Percentiles rank a stretch among this genome's conserved stretches.
phyloP scores from a whole-genome alignment of 2,329 filamentous ascomycete species.

The Seiridium cupressi region DNA sequence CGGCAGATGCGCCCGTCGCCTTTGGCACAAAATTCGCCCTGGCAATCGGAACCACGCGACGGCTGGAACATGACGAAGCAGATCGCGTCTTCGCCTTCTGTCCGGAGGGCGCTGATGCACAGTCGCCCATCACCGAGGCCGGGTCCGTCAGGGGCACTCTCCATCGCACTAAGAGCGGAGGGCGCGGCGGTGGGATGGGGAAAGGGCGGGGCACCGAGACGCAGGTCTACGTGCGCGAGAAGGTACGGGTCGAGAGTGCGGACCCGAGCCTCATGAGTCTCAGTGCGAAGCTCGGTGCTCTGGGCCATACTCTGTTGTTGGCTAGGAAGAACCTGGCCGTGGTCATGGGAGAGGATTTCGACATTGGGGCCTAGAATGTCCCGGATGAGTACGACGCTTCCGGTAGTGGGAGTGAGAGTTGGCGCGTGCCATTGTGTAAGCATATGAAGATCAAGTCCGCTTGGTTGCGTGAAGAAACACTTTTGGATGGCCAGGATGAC shows the following conservation, averaged over 20 bases:
- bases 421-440: not conserved
- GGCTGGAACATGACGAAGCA: conserved; percentile 75
- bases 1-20: conserved; percentile 60
- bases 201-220: conserved; percentile 19
- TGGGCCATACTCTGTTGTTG: conserved; percentile 70
- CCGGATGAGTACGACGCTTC: not conserved
- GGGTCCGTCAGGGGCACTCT: conserved; percentile 10
- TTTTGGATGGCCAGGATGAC: not conserved
- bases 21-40: conserved; percentile 66
- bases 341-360: conserved; percentile 66
- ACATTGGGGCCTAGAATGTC: conserved; percentile 14
- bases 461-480: not conserved
- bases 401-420: not conserved
- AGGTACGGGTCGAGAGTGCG: conserved; percentile 83
- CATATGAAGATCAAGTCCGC: not conserved
- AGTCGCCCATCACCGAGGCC: conserved; percentile 11
- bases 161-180: conserved; percentile 6
- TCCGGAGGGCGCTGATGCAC: conserved; percentile 24
- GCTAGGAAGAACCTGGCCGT: conserved; percentile 71
- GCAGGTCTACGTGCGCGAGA: conserved; percentile 84
- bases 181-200: conserved; percentile 10
- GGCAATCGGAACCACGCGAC: conserved; percentile 63
- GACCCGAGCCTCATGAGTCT: conserved; percentile 84
- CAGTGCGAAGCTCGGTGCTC: conserved; percentile 76
- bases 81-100: conserved; percentile 71